Percentiles rank a stretch among this genome's conserved stretches.
These are phyloP conservation scores for Ceratocystis huliohia DNA, from an alignment of 2,329 filamentous ascomycete species.

Conservation along the genomic window DNA sequence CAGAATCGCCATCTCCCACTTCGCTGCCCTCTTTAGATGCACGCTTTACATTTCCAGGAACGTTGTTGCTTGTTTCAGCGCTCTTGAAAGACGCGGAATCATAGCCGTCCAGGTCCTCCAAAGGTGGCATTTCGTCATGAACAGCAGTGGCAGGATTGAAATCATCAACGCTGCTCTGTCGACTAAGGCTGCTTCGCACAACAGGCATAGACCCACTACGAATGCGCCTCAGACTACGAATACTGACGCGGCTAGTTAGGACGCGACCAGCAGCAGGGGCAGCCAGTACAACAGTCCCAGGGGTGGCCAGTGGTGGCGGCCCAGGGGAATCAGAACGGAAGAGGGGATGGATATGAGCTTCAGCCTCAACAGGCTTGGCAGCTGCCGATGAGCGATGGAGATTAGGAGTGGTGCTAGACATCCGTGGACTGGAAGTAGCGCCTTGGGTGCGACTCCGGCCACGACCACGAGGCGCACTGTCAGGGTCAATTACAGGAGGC, in stretches of 20 bases:
- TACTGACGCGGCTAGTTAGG: slow-evolving; percentile 36
- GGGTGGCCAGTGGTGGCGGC: slow-evolving; percentile 52
- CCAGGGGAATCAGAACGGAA: slow-evolving; percentile 61
- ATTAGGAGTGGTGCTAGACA: neutral
- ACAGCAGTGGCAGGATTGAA: slow-evolving; percentile 24
- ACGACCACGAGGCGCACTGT: slow-evolving; percentile 12
- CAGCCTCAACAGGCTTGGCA: slow-evolving; percentile 38
- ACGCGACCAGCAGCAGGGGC: slow-evolving; percentile 49
- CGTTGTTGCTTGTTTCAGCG: slow-evolving; percentile 22
- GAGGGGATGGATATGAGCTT: slow-evolving; percentile 64
- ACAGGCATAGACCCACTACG: slow-evolving; percentile 43
- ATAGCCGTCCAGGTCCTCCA: slow-evolving; percentile 5
- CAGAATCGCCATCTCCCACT: slow-evolving; percentile 13
- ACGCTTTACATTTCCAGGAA: slow-evolving; percentile 21
- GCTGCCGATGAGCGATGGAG: slow-evolving; percentile 14
- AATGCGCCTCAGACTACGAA: slow-evolving; percentile 40
- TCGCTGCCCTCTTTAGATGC: slow-evolving; percentile 22
- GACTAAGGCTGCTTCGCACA: slow-evolving; percentile 36
- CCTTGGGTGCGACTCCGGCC: slow-evolving; percentile 20
- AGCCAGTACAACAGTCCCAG: slow-evolving; percentile 58
- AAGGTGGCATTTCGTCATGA: neutral
- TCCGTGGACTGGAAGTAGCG: slow-evolving; percentile 6
- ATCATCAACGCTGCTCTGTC: slow-evolving; percentile 39
- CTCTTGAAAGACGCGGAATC: slow-evolving; percentile 9
- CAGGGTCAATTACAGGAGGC: slow-evolving; percentile 18